A percentile compares a stretch with the other conserved stretches of the same genome.
phyloP scores from a whole-genome alignment of 805 yeast genomes.

The Ogataea thermomethanolica region DNA sequence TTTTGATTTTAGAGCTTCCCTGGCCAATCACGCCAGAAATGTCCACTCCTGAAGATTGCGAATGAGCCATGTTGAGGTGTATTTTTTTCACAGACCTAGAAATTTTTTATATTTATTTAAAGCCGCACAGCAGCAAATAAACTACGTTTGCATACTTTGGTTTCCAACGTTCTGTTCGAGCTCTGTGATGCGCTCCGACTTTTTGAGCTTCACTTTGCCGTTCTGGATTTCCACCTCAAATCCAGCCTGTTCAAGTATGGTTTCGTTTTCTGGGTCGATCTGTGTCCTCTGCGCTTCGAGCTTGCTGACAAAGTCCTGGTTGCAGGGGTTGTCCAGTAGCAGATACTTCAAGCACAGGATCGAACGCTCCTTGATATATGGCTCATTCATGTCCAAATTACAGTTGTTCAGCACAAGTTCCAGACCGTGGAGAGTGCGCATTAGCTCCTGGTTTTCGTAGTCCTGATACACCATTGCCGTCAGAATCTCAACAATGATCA shows the following conservation, averaged over 20 bases:
- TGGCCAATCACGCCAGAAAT: slow-evolving; percentile 28
- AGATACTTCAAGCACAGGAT: slow-evolving; percentile 74
- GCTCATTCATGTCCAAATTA: slow-evolving; percentile 83
- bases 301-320: slow-evolving; percentile 72
- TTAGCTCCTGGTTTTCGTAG: slow-evolving; percentile 57
- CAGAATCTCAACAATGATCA: slow-evolving; percentile 62
- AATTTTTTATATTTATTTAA: not conserved
- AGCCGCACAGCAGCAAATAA: slow-evolving; percentile 4
- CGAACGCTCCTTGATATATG: slow-evolving; percentile 80
- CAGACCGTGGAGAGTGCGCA: slow-evolving; percentile 64
- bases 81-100: not conserved
- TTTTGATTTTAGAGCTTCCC: slow-evolving; percentile 58
- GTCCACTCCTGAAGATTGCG: slow-evolving; percentile 22
- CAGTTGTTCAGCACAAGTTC: slow-evolving; percentile 75
- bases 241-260: slow-evolving; percentile 56
- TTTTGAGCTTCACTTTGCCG: slow-evolving; percentile 63
- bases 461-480: slow-evolving; percentile 53
- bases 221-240: slow-evolving; percentile 67
- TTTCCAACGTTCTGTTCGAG: slow-evolving; percentile 7
- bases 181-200: slow-evolving; percentile 16
- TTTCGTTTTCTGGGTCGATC: slow-evolving; percentile 51
- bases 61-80: not conserved
- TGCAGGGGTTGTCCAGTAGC: slow-evolving; percentile 57
- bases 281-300: slow-evolving; percentile 73
- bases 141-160: too few species aligned